These are phyloP conservation scores for Pseudopyricularia cyperi DNA, from an alignment of 2,329 filamentous ascomycete genomes.

Conservation along the genomic window DNA sequence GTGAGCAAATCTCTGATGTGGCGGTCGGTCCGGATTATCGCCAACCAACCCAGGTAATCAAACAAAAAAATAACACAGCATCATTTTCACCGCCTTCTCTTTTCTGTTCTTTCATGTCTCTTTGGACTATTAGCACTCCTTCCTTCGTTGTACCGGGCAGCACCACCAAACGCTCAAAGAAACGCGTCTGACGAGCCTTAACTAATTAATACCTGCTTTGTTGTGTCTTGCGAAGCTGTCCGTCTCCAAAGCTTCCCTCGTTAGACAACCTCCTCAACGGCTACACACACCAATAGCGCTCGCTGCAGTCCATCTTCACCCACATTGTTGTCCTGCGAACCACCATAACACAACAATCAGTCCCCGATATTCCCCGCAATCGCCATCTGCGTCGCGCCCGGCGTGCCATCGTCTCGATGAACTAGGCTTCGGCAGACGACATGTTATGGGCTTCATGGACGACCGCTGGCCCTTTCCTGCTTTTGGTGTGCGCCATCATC, in stretches of 20 bases:
- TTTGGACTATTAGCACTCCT: neutral
- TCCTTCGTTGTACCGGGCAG: neutral
- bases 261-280: too few relatives aligned
- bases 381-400: neutral
- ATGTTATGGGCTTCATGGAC: constrained; percentile 38
- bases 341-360: neutral
- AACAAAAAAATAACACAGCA: neutral
- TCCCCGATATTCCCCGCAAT: neutral
- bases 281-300: too few relatives aligned
- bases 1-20: neutral
- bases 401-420: constrained; percentile 11
- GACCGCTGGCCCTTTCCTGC: constrained; percentile 26
- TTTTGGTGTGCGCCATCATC: constrained; percentile 27
- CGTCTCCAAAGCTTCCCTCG: too few relatives aligned
- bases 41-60: neutral
- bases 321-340: neutral
- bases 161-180: neutral
- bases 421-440: constrained; percentile 20
- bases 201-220: neutral
- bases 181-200: neutral
- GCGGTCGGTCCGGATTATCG: neutral
- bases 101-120: neutral
- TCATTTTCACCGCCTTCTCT: neutral
- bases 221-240: neutral
- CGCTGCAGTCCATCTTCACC: too few relatives aligned